Conservation (phyloP, 2,329 filamentous ascomycete genomes). For the Cytospora paraplurivora region DNA sequence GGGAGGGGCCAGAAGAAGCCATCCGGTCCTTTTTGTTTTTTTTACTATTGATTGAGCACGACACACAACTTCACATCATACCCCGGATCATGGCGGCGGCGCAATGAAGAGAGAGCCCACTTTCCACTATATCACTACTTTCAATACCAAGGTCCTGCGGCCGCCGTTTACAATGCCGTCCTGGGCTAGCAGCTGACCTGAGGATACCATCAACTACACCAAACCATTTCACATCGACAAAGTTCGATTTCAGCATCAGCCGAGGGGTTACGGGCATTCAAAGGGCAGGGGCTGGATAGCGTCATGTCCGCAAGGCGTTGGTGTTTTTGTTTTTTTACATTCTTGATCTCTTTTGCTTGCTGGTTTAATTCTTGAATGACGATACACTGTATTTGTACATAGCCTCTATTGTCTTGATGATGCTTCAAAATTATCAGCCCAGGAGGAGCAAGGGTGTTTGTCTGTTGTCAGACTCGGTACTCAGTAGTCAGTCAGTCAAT, state of each 20-base stretch:
- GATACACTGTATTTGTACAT: slow-evolving; percentile 21
- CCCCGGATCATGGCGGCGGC: slow-evolving; percentile 21
- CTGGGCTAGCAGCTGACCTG: slow-evolving; percentile 23
- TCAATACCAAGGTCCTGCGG: slow-evolving; percentile 23
- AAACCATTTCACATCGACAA: slow-evolving; percentile 5
- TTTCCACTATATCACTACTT: slow-evolving; percentile 22
- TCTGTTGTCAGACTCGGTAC: slow-evolving; percentile 8
- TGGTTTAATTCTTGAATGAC: slow-evolving; percentile 35
- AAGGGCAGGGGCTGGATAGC: slow-evolving; percentile 23
- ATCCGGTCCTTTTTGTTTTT: slow-evolving; percentile 11
- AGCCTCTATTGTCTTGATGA: slow-evolving; percentile 11
- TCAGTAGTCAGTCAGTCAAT: background rate
- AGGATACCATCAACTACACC: slow-evolving; percentile 17
- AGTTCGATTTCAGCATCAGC: slow-evolving; percentile 25
- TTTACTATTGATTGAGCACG: slow-evolving; percentile 11
- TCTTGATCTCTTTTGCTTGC: slow-evolving; percentile 3
- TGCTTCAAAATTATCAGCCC: background rate
- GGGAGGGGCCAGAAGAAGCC: slow-evolving; percentile 3
- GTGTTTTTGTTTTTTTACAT: slow-evolving; percentile 11
- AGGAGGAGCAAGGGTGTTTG: slow-evolving; percentile 21
- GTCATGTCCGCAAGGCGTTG: slow-evolving; percentile 26
- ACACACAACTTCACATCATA: slow-evolving; percentile 22
- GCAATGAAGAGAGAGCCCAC: slow-evolving; percentile 25
- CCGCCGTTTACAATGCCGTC: slow-evolving; percentile 19
- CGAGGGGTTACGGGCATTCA: slow-evolving; percentile 26